Base-by-base conservation (phyloP, 805 yeast species). In the Nakazawaea pomicola region DNA sequence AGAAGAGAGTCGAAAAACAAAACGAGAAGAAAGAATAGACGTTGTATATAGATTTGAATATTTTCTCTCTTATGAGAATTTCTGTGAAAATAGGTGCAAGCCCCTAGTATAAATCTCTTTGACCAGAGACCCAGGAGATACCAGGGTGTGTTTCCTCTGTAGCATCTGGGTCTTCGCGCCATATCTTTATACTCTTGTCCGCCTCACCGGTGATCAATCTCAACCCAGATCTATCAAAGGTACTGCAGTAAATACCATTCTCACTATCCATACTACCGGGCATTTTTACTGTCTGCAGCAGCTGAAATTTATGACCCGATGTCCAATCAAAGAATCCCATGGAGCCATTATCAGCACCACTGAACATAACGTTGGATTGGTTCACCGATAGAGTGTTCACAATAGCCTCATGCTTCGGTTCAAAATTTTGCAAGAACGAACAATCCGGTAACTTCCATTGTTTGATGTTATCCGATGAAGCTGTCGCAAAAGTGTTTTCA, bases 391-490 rank as follows among this genome's bases (percentile, higher is more conserved):
- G 54, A 0, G 95, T 76, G 56, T 89, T 89, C 20, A 89, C 68
- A 15, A 88, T 80, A 7, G 69, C 60, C 14, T 65, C 61, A 40
- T 70, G 65, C 9, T 54, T 50, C 14, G 74, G 76, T 19, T 58
- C 58, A 46, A 69, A 70, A 41, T 76, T 75, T 41, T 72, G 63
- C 15, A 74, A 49, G 36, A 85, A 75, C 4, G 74, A 70, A 9
- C 96, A 96, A 19, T 76, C 77, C 0, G 96, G 95, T 35, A 85
- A 63, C 33, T 74, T 68, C 93, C 96, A 93, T 49, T 90, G 86
- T 51, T 83, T 79, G 38, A 91, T 69, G 27, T 87, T 90, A 49
- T 81, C 85, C 4, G 91, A 74, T 30, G 90, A 88, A 0, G 82
- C 95, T 2, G 95, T 76, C 3, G 84, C 79, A 65, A 91, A 72